These are phyloP conservation scores for Hebeloma cylindrosporum DNA, from an alignment of 768 basidiomycete species.

Conservation along the genomic window DNA sequence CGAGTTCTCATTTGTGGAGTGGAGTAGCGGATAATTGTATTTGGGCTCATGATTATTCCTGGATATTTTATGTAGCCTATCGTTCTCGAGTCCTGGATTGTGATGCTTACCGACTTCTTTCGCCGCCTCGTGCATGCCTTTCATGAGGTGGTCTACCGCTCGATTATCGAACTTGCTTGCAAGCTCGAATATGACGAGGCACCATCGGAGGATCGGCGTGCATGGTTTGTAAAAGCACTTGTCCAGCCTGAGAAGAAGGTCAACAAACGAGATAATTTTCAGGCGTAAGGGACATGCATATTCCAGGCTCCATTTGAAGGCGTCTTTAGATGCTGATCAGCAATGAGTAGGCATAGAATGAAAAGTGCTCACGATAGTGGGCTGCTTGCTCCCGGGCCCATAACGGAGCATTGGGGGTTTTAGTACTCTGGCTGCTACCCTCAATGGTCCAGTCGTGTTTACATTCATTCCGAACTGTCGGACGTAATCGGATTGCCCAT, in stretches of 20 bases:
- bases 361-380: constrained; percentile 49
- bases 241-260: constrained; percentile 51
- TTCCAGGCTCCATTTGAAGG: constrained; percentile 78
- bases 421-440: constrained; percentile 61
- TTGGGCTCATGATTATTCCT: constrained; percentile 61
- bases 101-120: constrained; percentile 58
- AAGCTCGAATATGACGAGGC: constrained; percentile 66
- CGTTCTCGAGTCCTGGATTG: background rate
- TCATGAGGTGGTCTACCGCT: constrained; percentile 54
- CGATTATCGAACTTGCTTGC: constrained; percentile 51
- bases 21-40: constrained; percentile 49
- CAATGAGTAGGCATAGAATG: background rate
- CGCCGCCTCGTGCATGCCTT: constrained; percentile 49
- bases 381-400: constrained; percentile 53
- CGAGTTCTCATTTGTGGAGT: constrained; percentile 58
- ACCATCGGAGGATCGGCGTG: constrained; percentile 53
- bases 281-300: constrained; percentile 45
- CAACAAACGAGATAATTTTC: background rate
- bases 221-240: constrained; percentile 65
- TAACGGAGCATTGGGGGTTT: constrained; percentile 67
- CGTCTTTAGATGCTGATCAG: constrained; percentile 31
- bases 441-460: constrained; percentile 50
- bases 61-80: background rate
- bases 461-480: constrained; percentile 73
- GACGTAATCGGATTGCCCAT: constrained; percentile 75